These are phyloP conservation scores for Plasmodium gallinaceum DNA, from an alignment of 169 alveolate species.

Conservation along the genomic window DNA sequence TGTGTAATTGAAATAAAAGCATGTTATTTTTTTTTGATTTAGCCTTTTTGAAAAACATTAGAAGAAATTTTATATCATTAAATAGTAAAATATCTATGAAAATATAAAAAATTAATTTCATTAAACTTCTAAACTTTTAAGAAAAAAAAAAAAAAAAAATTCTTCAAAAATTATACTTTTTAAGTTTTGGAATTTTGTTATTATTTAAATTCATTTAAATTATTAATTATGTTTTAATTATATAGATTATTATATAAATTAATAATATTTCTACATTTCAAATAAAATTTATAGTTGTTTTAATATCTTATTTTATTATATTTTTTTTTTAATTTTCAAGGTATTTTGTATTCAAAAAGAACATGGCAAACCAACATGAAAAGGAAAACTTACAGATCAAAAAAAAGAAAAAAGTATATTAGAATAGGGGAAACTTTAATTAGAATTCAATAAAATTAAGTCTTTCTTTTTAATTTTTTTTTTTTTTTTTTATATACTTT, in stretches of 20 bases:
- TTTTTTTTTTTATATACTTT: constrained; percentile 7
- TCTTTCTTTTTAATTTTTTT: constrained; percentile 6
- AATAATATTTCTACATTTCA: background rate
- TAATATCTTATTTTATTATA: background rate
- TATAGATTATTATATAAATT: background rate
- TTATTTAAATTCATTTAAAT: constrained; percentile 8
- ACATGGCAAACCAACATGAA: constrained; percentile 87
- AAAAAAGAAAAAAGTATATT: constrained; percentile 79
- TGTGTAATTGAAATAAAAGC: background rate
- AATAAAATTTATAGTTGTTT: background rate
- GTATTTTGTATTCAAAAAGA: constrained; percentile 54
- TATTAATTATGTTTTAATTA: background rate
- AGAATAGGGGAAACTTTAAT: constrained; percentile 82
- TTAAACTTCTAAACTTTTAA: background rate
- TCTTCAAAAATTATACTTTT: background rate
- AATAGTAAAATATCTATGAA: constrained; percentile 9
- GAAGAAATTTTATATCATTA: constrained; percentile 9
- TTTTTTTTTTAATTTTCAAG: constrained; percentile 28
- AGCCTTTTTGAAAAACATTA: background rate
- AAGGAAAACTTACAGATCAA: constrained; percentile 81
- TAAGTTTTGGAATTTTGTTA: too few relatives aligned
- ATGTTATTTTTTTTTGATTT: constrained; percentile 5
- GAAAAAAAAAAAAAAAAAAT: background rate
- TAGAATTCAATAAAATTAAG: constrained; percentile 67
- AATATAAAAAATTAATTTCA: background rate